A percentile compares a stretch with the other conserved stretches of the same genome.
Evolutionary conservation across 2,329 filamentous ascomycete genomes (phyloP).

Genomic region (Ophiostoma montium): DNA sequence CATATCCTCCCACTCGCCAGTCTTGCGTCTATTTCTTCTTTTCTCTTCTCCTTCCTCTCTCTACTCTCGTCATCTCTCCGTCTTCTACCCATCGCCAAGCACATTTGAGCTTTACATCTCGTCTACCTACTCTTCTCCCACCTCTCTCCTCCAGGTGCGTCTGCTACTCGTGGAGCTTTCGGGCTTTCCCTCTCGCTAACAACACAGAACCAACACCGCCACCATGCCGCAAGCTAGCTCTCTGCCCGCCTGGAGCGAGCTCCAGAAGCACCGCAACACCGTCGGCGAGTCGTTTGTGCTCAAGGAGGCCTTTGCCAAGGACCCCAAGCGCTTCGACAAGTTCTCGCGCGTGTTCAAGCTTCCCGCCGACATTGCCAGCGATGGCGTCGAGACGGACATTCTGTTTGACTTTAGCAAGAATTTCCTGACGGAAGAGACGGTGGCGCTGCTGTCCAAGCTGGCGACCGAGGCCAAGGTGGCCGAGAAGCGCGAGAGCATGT

Average conservation of each 20-base stretch:
- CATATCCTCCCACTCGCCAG: neutral
- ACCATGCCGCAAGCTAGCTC: slow-evolving; percentile 72
- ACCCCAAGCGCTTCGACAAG: slow-evolving; percentile 78
- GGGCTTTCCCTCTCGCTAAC: too few species aligned
- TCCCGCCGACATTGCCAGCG: slow-evolving; percentile 54
- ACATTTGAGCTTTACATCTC: too few species aligned
- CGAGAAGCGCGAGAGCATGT: slow-evolving; percentile 94
- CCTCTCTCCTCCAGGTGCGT: neutral
- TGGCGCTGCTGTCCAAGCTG: slow-evolving; percentile 73
- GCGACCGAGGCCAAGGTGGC: slow-evolving; percentile 84
- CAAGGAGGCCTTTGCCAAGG: slow-evolving; percentile 82
- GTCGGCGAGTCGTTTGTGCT: slow-evolving; percentile 83
- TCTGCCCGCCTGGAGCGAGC: slow-evolving; percentile 74
- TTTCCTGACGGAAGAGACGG: slow-evolving; percentile 85
- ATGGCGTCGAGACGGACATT: slow-evolving; percentile 51
- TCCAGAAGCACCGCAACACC: slow-evolving; percentile 78
- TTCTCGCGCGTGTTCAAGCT: slow-evolving; percentile 79
- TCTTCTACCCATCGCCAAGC: neutral
- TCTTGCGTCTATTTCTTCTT: neutral
- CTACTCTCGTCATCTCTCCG: neutral
- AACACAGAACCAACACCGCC: too few species aligned
- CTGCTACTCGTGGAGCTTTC: too few species aligned
- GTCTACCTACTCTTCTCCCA: neutral
- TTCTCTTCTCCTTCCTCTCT: neutral
- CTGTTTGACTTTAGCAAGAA: slow-evolving; percentile 99